These are phyloP conservation scores for Leucocoprinus leucothites DNA, from an alignment of 768 basidiomycete species.

Conservation along the genomic window DNA sequence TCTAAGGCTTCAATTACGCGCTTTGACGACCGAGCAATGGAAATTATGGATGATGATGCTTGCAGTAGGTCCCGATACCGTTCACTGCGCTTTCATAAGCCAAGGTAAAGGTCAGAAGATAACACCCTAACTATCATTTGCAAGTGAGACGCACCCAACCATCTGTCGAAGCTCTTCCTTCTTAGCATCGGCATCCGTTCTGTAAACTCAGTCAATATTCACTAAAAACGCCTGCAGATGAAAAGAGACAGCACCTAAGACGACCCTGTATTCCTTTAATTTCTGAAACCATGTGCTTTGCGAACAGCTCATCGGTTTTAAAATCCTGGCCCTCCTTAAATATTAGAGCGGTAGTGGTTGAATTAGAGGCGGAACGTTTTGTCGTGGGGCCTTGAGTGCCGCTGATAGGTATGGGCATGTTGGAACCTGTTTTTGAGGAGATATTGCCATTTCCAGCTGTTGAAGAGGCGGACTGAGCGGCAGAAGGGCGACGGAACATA, in stretches of 20 bases:
- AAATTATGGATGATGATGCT: conserved; percentile 82
- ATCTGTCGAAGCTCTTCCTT: conserved; percentile 85
- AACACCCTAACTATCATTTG: neutral
- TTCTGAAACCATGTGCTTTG: conserved; percentile 66
- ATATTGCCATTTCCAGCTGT: neutral
- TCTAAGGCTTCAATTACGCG: conserved; percentile 61
- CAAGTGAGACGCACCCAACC: conserved; percentile 74
- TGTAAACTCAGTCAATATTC: conserved; percentile 22
- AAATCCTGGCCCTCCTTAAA: conserved; percentile 18
- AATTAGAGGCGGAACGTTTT: conserved; percentile 3
- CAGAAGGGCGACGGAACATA: conserved; percentile 10
- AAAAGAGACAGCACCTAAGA: conserved; percentile 46
- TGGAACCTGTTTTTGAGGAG: neutral
- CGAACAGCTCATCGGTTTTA: conserved; percentile 74
- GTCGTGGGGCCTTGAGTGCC: neutral
- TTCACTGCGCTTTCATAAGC: conserved; percentile 71
- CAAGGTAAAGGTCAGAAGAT: conserved; percentile 22
- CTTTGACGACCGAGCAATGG: conserved; percentile 66
- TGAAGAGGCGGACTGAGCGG: neutral
- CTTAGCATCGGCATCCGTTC: conserved; percentile 81
- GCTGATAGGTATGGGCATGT: neutral
- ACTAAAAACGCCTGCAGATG: neutral
- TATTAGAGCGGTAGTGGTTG: neutral
- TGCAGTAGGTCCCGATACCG: conserved; percentile 85
- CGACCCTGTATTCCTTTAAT: conserved; percentile 66